Base-by-base conservation (phyloP, 331 rosid species). In the Quercus phellos region DNA sequence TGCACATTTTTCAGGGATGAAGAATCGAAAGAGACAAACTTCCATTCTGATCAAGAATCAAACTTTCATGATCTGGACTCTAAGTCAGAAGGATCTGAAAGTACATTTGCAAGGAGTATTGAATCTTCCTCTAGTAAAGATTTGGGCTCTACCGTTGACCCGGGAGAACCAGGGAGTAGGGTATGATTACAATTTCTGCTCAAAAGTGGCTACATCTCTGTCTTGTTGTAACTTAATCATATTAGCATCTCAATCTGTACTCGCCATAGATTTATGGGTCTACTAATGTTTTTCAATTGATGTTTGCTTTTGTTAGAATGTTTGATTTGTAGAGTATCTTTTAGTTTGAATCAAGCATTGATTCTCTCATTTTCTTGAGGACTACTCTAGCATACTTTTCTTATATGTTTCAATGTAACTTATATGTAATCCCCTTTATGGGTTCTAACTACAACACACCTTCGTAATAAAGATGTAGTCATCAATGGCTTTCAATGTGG, bases 131-230 rank as follows among this genome's bases (percentile, higher is more conserved):
- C 87, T 56, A 61, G 83, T 21, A 87, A 70, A 76, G 84, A 86
- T 73, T 77, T 84, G 64, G 80, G 70, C 79, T 86, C 88, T 77
- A 84, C 69, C 66, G 80, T 84, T 4, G 80, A 74, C 56, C 82
- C 88, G 0, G 90, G 90, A 75, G 88, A 86, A 53, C 78, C 72
- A 73, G 83, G 80, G 79, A 88, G 88, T 77, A 73, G 74, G 82
- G 92, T 82, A 77, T 59, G 77, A 72, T 75, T 50, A 46, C 78
- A n/a, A 32, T 73, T 79, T 4, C 42, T 74, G 29, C 8, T 63
- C 30, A 18, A 63, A 13, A 30, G 51, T 46, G 46, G 32, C 50
- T 51, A 10, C 43, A 59, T 55, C 12, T 4, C 32, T 77, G 12
- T 24, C 4, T 58, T 27, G 71, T 59, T 17, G 7, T n/a, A 26